These are phyloP conservation scores for Conoideocrella luteorostrata DNA, from an alignment of 2,329 filamentous ascomycete species.

Conservation along the genomic window DNA sequence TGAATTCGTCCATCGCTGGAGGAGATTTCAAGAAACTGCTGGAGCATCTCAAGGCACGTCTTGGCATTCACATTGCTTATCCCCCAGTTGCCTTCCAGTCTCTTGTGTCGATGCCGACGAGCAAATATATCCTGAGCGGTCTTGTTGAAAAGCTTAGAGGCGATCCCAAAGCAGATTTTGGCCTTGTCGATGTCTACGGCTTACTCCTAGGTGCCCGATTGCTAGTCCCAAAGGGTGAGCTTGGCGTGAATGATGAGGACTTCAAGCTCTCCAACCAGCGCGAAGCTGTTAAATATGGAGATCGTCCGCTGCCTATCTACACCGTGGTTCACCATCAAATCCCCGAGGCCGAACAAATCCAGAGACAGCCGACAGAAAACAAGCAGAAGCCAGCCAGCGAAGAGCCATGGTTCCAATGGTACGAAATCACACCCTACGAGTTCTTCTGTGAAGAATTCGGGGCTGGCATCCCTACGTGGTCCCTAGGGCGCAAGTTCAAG, in stretches of 20 bases:
- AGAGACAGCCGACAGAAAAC: constrained; percentile 7
- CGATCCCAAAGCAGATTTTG: constrained; percentile 63
- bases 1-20: constrained; percentile 63
- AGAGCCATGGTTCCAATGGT: constrained; percentile 96
- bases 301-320: constrained; percentile 87
- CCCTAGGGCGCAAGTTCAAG: constrained; percentile 76
- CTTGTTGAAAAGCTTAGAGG: constrained; percentile 88
- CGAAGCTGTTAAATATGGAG: constrained; percentile 66
- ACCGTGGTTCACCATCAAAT: constrained; percentile 95
- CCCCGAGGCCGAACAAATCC: constrained; percentile 47
- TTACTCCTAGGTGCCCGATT: constrained; percentile 77
- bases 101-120: constrained; percentile 83
- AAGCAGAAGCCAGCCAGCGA: constrained; percentile 45
- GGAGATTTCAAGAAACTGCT: constrained; percentile 64
- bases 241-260: constrained; percentile 65
- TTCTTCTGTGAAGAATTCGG: constrained; percentile 90
- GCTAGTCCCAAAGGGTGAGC: constrained; percentile 75
- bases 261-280: constrained; percentile 89
- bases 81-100: constrained; percentile 77
- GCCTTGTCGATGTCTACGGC: constrained; percentile 90
- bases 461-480: constrained; percentile 93
- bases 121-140: constrained; percentile 82
- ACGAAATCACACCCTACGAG: constrained; percentile 90
- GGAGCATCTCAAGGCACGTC: constrained; percentile 77
- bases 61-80: constrained; percentile 87